phyloP scores from a whole-genome alignment of 2,329 filamentous ascomycete species.

The Colletotrichum sp. region DNA sequence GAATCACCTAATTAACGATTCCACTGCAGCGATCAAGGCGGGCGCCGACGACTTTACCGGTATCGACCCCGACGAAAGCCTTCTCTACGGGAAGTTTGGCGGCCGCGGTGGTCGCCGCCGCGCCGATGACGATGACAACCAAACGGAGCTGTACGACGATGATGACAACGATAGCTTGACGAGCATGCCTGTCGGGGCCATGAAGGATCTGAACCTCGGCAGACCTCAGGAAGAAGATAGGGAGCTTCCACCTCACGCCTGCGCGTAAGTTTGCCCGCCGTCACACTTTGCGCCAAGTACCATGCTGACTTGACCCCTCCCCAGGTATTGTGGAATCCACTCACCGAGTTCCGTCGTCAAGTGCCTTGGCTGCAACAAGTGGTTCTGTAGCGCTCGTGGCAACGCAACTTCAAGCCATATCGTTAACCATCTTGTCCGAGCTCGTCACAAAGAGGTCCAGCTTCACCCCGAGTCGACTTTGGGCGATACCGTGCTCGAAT shows the following conservation, averaged over 20 bases:
- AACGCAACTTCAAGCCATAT: slow-evolving; percentile 98
- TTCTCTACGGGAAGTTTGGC: slow-evolving; percentile 75
- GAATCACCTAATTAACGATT: slow-evolving; percentile 86
- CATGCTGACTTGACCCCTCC: background rate
- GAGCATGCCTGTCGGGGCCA: slow-evolving; percentile 80
- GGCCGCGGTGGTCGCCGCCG: slow-evolving; percentile 68
- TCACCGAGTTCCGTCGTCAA: slow-evolving; percentile 95
- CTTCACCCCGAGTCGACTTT: slow-evolving; percentile 92
- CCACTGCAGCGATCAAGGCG: slow-evolving; percentile 86
- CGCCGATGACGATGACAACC: slow-evolving; percentile 89
- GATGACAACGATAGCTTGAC: slow-evolving; percentile 80
- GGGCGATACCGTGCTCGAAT: slow-evolving; percentile 95
- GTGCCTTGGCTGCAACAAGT: slow-evolving; percentile 93
- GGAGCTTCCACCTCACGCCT: slow-evolving; percentile 91
- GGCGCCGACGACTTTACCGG: slow-evolving; percentile 76
- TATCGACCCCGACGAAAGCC: slow-evolving; percentile 79
- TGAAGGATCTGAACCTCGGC: slow-evolving; percentile 66
- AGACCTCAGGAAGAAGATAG: slow-evolving; percentile 76
- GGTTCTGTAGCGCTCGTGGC: slow-evolving; percentile 97
- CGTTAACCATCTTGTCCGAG: slow-evolving; percentile 96
- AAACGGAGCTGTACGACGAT: slow-evolving; percentile 81
- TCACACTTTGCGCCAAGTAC: background rate
- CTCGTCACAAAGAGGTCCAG: slow-evolving; percentile 98
- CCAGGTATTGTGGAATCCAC: slow-evolving; percentile 95
- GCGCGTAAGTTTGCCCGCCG: slow-evolving; percentile 72